phyloP scores from a whole-genome alignment of 495 filamentous ascomycete genomes.

The Trichoderma virens region DNA sequence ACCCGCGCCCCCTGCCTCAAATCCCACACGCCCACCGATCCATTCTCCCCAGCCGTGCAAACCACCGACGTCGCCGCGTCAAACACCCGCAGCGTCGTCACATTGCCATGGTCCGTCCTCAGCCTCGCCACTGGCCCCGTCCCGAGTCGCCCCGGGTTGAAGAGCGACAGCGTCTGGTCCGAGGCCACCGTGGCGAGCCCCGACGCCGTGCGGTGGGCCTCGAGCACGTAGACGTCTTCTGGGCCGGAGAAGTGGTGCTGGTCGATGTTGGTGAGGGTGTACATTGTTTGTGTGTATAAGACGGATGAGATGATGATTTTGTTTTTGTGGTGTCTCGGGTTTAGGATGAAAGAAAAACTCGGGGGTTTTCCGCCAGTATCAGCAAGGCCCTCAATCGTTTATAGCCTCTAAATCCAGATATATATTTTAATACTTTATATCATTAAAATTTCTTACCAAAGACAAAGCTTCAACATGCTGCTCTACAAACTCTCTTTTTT shows the following conservation, averaged over 20 bases:
- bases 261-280: conserved; percentile 32
- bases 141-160: conserved; percentile 41
- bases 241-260: conserved; percentile 35
- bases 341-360: background rate
- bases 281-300: conserved; percentile 24
- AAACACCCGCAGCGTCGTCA: conserved; percentile 48
- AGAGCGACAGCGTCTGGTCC: conserved; percentile 48
- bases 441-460: too few relatives aligned
- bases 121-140: conserved; percentile 33
- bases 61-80: conserved; percentile 34
- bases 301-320: background rate
- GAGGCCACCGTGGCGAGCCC: conserved; percentile 44
- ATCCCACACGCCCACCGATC: conserved; percentile 52
- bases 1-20: conserved; percentile 33
- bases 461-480: background rate
- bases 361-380: too few relatives aligned
- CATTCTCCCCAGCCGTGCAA: conserved; percentile 56
- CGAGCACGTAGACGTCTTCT: conserved; percentile 42
- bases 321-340: background rate
- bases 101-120: conserved; percentile 41
- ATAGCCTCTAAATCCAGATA: background rate
- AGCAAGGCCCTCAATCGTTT: background rate
- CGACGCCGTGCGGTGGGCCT: conserved; percentile 35
- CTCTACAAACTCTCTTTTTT: background rate
- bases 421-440: too few relatives aligned